A percentile compares a stretch with the other conserved stretches of the same genome.
phyloP scores from a whole-genome alignment of 371 early-diverging fungal genomes.

The Mucor lusitanicus region DNA sequence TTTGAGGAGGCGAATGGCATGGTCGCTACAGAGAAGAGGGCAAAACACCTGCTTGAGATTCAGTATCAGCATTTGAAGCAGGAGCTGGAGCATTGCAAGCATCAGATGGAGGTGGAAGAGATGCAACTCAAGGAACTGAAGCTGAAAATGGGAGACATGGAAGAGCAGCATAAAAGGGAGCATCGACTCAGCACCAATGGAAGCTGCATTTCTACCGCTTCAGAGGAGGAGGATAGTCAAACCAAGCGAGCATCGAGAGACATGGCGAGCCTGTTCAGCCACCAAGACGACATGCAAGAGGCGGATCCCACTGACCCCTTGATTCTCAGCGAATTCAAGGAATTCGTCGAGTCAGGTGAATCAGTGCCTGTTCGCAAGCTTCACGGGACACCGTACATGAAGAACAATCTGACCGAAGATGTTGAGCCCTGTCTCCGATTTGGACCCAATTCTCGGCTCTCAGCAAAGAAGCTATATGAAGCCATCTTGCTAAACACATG shows the following conservation, averaged over 20 bases:
- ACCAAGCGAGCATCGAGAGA: constrained; percentile 19
- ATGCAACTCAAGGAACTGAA: constrained; percentile 69
- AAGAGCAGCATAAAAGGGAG: neutral
- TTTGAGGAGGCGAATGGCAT: constrained; percentile 91
- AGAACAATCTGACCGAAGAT: constrained; percentile 70
- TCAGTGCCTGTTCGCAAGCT: constrained; percentile 62
- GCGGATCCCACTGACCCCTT: constrained; percentile 24
- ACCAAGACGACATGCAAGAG: neutral
- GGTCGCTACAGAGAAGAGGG: constrained; percentile 79
- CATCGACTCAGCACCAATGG: neutral
- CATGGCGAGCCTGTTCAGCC: constrained; percentile 9
- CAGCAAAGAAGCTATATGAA: constrained; percentile 74
- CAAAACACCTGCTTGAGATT: constrained; percentile 48
- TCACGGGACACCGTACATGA: constrained; percentile 54
- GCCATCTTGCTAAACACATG: constrained; percentile 75
- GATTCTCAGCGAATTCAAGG: constrained; percentile 72
- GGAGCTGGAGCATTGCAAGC: constrained; percentile 56
- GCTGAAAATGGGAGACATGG: constrained; percentile 56
- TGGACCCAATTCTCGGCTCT: constrained; percentile 80
- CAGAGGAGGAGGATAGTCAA: neutral
- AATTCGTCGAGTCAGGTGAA: constrained; percentile 63
- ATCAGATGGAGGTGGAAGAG: constrained; percentile 65
- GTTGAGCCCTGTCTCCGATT: constrained; percentile 86
- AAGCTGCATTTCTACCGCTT: neutral
- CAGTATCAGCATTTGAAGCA: constrained; percentile 47